Percentiles rank a stretch among this genome's conserved stretches.
phyloP scores from a whole-genome alignment of 371 early-diverging fungal species.

The Mucor indicus region DNA sequence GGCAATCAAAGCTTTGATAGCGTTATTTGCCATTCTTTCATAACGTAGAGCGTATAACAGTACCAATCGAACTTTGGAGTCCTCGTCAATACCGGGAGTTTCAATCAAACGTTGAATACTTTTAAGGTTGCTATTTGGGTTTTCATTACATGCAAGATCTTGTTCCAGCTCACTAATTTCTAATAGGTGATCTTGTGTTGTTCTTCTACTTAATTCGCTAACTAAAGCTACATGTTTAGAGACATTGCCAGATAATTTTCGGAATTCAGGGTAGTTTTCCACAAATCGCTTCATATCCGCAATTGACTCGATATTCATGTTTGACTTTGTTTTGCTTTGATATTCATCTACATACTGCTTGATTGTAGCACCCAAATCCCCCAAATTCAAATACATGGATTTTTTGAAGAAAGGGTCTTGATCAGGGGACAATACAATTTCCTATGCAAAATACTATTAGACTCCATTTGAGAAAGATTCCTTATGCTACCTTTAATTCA shows the following conservation, averaged over 20 bases:
- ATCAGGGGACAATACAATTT: conserved; percentile 84
- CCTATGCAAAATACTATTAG: conserved; percentile 33
- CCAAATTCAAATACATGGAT: conserved; percentile 87
- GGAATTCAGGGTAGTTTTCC: conserved; percentile 96
- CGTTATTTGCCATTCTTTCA: conserved; percentile 75
- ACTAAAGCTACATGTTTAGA: conserved; percentile 96
- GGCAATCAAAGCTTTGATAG: conserved; percentile 64
- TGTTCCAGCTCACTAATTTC: conserved; percentile 94
- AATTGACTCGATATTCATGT: conserved; percentile 89
- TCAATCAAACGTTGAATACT: conserved; percentile 68
- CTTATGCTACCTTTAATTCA: conserved; percentile 68
- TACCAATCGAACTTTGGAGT: conserved; percentile 77
- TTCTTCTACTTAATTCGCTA: conserved; percentile 85
- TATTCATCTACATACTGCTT: conserved; percentile 92
- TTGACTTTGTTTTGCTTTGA: conserved; percentile 84
- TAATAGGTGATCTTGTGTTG: conserved; percentile 69
- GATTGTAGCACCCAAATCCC: conserved; percentile 92
- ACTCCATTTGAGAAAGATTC: not conserved
- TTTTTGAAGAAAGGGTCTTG: conserved; percentile 91
- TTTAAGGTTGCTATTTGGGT: conserved; percentile 78
- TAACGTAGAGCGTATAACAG: conserved; percentile 88
- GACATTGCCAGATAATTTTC: conserved; percentile 92
- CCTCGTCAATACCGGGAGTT: conserved; percentile 62
- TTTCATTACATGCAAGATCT: conserved; percentile 85
- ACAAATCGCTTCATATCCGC: conserved; percentile 98